phyloP scores from a whole-genome alignment of 305 asterid species.

The Galium porrigens region DNA sequence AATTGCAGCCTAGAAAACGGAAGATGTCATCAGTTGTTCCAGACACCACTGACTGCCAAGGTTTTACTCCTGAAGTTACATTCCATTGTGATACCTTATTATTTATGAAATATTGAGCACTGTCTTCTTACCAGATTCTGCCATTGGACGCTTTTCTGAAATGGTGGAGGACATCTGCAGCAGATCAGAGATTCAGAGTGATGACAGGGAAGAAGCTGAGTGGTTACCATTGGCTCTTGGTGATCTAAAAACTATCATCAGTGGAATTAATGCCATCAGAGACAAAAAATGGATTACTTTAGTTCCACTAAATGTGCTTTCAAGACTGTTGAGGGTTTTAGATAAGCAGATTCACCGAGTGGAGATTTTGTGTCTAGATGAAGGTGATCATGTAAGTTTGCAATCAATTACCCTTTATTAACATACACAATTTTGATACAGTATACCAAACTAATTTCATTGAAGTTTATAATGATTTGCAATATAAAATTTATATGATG shows the following conservation, averaged over 20 bases:
- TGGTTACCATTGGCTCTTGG: conserved; percentile 54
- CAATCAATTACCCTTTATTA: conserved; percentile 6
- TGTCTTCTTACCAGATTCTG: conserved; percentile 42
- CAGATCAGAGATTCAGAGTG: conserved; percentile 56
- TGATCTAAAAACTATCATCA: conserved; percentile 60
- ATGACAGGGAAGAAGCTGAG: conserved; percentile 80
- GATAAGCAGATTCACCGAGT: conserved; percentile 92
- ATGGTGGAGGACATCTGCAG: conserved; percentile 60
- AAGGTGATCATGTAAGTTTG: conserved; percentile 60
- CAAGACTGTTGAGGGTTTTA: conserved; percentile 58
- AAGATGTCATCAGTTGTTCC: conserved; percentile 46
- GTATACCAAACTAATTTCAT: neutral
- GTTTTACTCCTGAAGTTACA: conserved; percentile 25
- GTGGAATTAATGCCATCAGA: conserved; percentile 63
- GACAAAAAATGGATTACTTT: conserved; percentile 51
- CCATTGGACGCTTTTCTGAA: conserved; percentile 52
- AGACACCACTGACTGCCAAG: conserved; percentile 59
- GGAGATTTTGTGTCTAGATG: conserved; percentile 76
- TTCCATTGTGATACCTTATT: conserved; percentile 7
- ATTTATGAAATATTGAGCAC: conserved; percentile 15
- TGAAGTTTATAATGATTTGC: neutral
- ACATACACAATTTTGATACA: neutral
- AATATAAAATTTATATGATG: too few relatives aligned
- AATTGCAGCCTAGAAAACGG: conserved; percentile 69
- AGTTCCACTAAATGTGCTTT: conserved; percentile 58